These are phyloP conservation scores for Neurospora sp. DNA, from an alignment of 495 filamentous ascomycete species.

Conservation along the genomic window DNA sequence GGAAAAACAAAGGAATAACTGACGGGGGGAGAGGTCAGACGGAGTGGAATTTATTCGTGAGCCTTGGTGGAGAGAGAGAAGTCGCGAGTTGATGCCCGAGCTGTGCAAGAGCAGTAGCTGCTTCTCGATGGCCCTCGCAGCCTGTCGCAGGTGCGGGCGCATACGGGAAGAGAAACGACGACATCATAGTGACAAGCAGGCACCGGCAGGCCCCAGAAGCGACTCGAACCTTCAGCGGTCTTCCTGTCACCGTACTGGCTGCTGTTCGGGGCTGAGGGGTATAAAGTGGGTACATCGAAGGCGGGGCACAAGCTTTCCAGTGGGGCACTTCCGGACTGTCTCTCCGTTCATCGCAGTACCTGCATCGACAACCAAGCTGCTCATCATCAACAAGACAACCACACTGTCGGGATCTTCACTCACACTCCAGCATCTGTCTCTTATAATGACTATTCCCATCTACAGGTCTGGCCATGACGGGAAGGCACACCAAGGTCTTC, in stretches of 20 bases:
- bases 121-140: conserved; percentile 5
- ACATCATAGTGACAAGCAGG: conserved; percentile 2
- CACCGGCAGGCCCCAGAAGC: conserved; percentile 12
- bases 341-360: background rate
- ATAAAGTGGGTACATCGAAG: background rate
- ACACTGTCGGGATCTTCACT: background rate
- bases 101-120: background rate
- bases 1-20: background rate
- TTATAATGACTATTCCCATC: background rate
- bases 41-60: conserved; percentile 13
- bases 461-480: background rate
- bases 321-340: background rate
- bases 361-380: background rate
- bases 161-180: background rate
- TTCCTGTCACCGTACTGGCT: background rate
- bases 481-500: background rate
- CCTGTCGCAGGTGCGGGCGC: background rate
- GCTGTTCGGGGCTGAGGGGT: background rate
- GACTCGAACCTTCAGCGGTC: conserved; percentile 12
- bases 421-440: background rate
- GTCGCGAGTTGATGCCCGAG: conserved; percentile 8
- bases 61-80: background rate
- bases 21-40: background rate
- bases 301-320: background rate
- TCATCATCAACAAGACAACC: background rate